phyloP scores from a whole-genome alignment of 2,329 filamentous ascomycete species.

The Talaromyces sp. region DNA sequence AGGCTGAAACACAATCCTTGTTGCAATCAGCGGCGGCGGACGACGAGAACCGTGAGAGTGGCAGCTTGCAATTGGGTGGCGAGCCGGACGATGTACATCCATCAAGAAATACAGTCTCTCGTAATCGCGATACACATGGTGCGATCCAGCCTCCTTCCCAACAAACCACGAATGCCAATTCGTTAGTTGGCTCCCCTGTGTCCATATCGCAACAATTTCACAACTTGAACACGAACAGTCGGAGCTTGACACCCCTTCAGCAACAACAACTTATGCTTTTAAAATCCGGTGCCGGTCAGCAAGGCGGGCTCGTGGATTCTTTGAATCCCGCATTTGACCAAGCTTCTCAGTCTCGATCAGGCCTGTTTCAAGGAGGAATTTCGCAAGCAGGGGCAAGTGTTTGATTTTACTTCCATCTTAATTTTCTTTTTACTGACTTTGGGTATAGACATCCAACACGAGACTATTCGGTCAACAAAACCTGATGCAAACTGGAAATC shows the following conservation, averaged over 20 bases:
- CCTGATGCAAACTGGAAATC: constrained; percentile 37
- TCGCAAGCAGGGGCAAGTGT: constrained; percentile 57
- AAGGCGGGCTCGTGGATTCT: constrained; percentile 54
- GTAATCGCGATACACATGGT: constrained; percentile 58
- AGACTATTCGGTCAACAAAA: constrained; percentile 54
- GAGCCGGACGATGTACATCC: constrained; percentile 80
- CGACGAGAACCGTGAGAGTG: constrained; percentile 75
- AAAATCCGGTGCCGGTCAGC: constrained; percentile 57
- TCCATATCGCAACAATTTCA: constrained; percentile 47
- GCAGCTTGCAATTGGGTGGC: constrained; percentile 83
- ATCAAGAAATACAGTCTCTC: constrained; percentile 39
- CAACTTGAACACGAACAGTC: constrained; percentile 28
- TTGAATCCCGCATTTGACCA: constrained; percentile 39
- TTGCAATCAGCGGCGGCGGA: constrained; percentile 57
- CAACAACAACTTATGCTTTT: constrained; percentile 68
- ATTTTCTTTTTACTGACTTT: constrained; percentile 77
- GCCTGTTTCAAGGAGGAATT: constrained; percentile 46
- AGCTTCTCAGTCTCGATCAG: constrained; percentile 43
- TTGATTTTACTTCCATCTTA: constrained; percentile 60
- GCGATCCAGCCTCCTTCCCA: constrained; percentile 76
- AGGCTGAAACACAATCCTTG: constrained; percentile 54
- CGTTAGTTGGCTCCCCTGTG: constrained; percentile 40
- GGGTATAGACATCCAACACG: constrained; percentile 57
- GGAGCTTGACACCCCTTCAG: constrained; percentile 77
- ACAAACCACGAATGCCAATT: constrained; percentile 50